Conservation (phyloP, 176 grass and related monocot species). For the Rhynchospora breviuscula region DNA sequence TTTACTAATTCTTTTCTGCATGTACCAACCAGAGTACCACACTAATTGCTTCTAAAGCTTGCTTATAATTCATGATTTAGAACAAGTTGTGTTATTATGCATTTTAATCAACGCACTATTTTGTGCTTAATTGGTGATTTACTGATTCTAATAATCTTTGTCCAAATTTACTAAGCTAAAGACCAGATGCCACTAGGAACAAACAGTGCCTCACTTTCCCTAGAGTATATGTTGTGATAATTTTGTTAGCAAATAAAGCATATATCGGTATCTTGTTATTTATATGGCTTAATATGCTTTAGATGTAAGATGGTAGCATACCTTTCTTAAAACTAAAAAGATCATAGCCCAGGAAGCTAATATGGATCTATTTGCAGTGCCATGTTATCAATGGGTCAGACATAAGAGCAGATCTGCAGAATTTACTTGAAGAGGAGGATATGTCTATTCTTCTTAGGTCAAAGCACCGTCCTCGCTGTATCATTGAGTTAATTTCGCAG, state of each 20-base stretch:
- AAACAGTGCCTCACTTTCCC: background rate
- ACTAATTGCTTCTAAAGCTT: too few species aligned
- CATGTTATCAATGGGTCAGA: conserved; percentile 70
- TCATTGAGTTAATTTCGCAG: conserved; percentile 88
- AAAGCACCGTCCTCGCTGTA: conserved; percentile 64
- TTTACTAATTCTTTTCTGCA: background rate
- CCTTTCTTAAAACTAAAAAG: background rate
- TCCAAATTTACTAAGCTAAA: background rate
- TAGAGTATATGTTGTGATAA: background rate
- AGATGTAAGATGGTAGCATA: background rate
- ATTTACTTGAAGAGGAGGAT: conserved; percentile 66
- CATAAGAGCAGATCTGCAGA: conserved; percentile 51
- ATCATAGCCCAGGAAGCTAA: background rate
- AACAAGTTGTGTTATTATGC: background rate
- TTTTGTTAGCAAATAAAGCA: background rate
- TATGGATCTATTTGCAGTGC: conserved; percentile 42
- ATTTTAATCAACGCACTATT: background rate
- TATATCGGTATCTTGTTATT: background rate
- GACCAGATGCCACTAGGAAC: background rate
- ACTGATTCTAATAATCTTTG: background rate
- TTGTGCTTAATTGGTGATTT: background rate
- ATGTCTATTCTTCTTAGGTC: conserved; percentile 57
- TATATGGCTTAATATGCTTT: background rate
- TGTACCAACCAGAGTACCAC: background rate
- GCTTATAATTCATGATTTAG: background rate